Evolutionary conservation across 257 asterid genomes (phyloP).

Genomic region (Przewalskia tangutica): DNA sequence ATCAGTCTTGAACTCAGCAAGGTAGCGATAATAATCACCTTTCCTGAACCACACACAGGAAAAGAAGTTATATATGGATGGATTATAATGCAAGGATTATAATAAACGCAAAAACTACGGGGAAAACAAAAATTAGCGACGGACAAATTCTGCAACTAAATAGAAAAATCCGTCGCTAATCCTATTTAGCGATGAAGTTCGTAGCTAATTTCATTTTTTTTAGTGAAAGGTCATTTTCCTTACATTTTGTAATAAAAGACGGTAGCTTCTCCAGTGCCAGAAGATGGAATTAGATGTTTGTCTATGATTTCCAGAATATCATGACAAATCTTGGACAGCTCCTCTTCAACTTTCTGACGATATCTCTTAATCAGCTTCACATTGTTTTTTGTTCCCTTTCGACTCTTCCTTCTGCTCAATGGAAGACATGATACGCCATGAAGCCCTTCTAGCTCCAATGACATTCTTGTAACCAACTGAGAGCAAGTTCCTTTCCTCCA

Average conservation of each 20-base stretch:
- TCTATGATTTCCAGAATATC: constrained; percentile 3
- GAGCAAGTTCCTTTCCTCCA: constrained; percentile 78
- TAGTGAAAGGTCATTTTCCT: constrained; percentile 7
- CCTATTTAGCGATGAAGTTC: too few species aligned
- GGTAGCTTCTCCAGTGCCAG: neutral
- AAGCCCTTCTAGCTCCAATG: constrained; percentile 85
- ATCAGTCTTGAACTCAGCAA: constrained; percentile 78
- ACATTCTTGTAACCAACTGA: constrained; percentile 95
- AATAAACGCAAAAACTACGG: neutral
- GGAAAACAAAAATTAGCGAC: too few species aligned
- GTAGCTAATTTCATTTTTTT: too few species aligned
- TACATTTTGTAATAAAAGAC: constrained; percentile 54
- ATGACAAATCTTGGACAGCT: neutral
- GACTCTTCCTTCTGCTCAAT: constrained; percentile 85
- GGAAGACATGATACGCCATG: constrained; percentile 89
- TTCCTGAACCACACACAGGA: constrained; percentile 33
- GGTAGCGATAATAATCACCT: constrained; percentile 77
- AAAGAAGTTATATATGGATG: neutral
- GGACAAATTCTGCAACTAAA: too few species aligned
- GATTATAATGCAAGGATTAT: neutral
- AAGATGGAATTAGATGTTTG: constrained; percentile 8
- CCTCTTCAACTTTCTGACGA: constrained; percentile 3
- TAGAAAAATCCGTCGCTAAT: too few species aligned
- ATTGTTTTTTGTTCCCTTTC: constrained; percentile 22
- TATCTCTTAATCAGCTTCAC: neutral